Conservation (phyloP, 495 filamentous ascomycete genomes). For the Tuber microsphaerosporum region DNA sequence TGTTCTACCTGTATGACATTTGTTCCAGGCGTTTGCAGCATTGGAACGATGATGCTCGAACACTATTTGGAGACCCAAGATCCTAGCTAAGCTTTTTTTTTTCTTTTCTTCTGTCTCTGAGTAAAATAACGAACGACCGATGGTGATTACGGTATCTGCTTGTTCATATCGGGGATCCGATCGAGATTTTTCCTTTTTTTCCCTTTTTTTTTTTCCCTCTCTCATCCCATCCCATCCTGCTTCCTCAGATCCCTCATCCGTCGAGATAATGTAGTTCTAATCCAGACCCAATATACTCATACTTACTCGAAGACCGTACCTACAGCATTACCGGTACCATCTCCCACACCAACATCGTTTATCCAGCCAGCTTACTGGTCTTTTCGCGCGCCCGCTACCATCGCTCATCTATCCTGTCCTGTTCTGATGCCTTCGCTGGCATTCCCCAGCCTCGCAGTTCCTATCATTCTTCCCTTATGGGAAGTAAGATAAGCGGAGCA, state of each 20-base stretch:
- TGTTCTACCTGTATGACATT: background rate
- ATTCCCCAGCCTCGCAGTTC: background rate
- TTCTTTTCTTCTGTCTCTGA: background rate
- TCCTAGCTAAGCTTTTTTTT: background rate
- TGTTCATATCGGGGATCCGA: conserved; percentile 5
- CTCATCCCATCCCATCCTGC: background rate
- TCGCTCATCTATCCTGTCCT: conserved; percentile 1
- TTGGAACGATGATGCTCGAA: background rate
- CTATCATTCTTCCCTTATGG: background rate
- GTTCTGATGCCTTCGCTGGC: background rate
- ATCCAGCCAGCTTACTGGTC: conserved; percentile 4
- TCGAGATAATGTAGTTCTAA: conserved; percentile 1
- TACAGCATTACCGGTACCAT: background rate
- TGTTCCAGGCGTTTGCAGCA: background rate
- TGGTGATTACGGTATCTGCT: background rate
- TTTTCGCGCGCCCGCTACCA: background rate
- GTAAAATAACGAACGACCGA: conserved; percentile 2
- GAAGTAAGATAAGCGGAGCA: background rate
- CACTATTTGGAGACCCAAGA: background rate
- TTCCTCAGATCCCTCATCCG: background rate
- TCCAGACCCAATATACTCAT: background rate
- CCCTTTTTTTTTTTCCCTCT: background rate
- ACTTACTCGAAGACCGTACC: background rate
- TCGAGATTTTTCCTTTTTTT: background rate
- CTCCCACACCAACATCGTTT: conserved; percentile 4